Conservation (phyloP, 2,329 filamentous ascomycete genomes). For the Fonsecaea pedrosoi region DNA sequence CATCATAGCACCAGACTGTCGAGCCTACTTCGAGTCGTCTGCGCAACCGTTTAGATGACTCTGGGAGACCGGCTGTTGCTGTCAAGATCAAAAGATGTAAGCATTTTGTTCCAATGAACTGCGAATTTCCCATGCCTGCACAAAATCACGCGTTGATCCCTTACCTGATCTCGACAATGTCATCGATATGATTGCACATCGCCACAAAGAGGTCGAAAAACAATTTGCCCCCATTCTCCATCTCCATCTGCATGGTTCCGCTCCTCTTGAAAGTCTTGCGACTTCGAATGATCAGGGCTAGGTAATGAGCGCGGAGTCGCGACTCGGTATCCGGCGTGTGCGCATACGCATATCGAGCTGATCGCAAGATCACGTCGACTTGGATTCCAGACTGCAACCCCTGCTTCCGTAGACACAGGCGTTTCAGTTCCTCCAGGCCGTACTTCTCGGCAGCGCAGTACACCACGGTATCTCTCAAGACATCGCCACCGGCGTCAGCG, state of each 20-base stretch:
- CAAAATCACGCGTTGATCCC: conserved; percentile 45
- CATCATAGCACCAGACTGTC: conserved; percentile 46
- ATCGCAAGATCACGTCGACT: conserved; percentile 87
- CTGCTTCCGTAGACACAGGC: conserved; percentile 90
- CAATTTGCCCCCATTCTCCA: conserved; percentile 92
- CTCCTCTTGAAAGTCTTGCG: conserved; percentile 97
- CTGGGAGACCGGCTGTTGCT: conserved; percentile 62
- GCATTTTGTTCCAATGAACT: conserved; percentile 33
- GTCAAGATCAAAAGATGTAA: conserved; percentile 35
- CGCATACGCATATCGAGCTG: conserved; percentile 92
- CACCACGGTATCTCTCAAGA: conserved; percentile 90
- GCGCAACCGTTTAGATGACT: conserved; percentile 55
- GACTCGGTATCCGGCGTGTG: conserved; percentile 94
- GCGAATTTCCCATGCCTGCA: conserved; percentile 27
- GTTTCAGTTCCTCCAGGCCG: conserved; percentile 90
- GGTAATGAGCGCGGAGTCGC: conserved; percentile 92
- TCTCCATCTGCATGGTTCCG: conserved; percentile 98
- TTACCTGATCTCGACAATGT: conserved; percentile 85
- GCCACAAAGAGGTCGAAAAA: conserved; percentile 99
- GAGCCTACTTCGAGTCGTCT: conserved; percentile 40
- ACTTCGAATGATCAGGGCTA: conserved; percentile 95
- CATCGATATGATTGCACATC: conserved; percentile 97
- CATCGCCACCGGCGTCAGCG: conserved; percentile 72
- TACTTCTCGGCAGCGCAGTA: conserved; percentile 92
- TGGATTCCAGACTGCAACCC: conserved; percentile 91